phyloP scores from a whole-genome alignment of 2,329 filamentous ascomycete genomes.

The Ophiosphaerella herpotricha region DNA sequence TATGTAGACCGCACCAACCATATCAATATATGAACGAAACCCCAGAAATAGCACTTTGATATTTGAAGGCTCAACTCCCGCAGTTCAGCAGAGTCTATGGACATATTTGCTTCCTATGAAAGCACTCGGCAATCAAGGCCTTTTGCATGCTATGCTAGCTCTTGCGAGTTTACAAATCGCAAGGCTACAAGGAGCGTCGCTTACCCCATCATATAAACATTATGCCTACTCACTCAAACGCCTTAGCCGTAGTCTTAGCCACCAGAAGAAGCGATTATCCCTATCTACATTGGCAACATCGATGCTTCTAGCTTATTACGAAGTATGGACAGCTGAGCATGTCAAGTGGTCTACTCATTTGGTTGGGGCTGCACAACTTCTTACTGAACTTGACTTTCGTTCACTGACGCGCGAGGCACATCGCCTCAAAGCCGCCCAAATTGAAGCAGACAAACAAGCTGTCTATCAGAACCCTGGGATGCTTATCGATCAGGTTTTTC shows the following conservation, averaged over 20 bases:
- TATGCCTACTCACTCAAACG: constrained; percentile 84
- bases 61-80: constrained; percentile 55
- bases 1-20: constrained; percentile 71
- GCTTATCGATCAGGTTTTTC: constrained; percentile 36
- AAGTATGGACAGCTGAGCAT: constrained; percentile 93
- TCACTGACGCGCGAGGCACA: constrained; percentile 74
- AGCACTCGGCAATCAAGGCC: constrained; percentile 80
- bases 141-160: constrained; percentile 89
- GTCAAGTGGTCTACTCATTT: constrained; percentile 95
- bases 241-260: constrained; percentile 74
- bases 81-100: constrained; percentile 54
- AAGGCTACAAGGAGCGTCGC: constrained; percentile 73
- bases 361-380: constrained; percentile 78
- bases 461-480: constrained; percentile 37
- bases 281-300: constrained; percentile 87
- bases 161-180: constrained; percentile 86
- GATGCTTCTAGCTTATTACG: constrained; percentile 85
- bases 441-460: constrained; percentile 45
- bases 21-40: constrained; percentile 87
- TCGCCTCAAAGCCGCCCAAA: constrained; percentile 61
- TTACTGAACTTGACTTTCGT: constrained; percentile 80
- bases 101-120: constrained; percentile 78
- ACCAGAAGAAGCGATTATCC: constrained; percentile 71
- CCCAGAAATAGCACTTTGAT: constrained; percentile 72
- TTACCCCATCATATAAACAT: constrained; percentile 84